Evolutionary conservation across 768 basidiomycete species (phyloP), one percentile per base, ranked within the genome.

Genomic region (Pleurotus tuber-regium): DNA sequence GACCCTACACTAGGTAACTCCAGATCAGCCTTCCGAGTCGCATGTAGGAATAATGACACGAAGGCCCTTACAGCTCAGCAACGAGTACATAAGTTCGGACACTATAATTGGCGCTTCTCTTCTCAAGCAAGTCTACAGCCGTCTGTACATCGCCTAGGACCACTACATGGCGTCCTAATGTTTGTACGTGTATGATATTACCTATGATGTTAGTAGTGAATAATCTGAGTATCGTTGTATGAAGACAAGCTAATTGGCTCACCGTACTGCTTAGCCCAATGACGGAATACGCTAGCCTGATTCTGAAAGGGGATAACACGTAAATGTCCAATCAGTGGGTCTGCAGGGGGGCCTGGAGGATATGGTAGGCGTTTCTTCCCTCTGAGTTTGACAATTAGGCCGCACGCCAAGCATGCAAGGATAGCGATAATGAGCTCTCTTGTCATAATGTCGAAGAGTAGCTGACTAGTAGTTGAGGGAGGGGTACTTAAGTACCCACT

Each of bases 301-400:
- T 70, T 60, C 33, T 69, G 60, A 28, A 57, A 54, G 21, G 73
- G 67, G 51, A 82, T 67, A 50, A 80, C 74, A 16, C 73, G 66
- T 14, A 67, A 56, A 53, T 80, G 80, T 4, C 79, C 79, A 14
- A 82, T 60, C 50, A 80, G 51, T 4, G 76, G 76, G 11, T 68
- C 56, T 1, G 69, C 68, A 30, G 57, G 66, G 2, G 80, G 80
- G 0, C 80, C 80, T 3, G 80, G 79, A n/a, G 78, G 76, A 25
- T 67, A 63, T 36, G n/a, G n/a, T 8, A 19, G 35, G 5, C 10
- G n/a, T 36, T 36, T 5, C 35, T 36, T 36, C n/a, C n/a, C n/a
- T n/a, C n/a, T n/a, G n/a, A 2, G n/a, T 19, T 38, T 38, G n/a
- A 38, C 3, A 7, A 38, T 19, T 16, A 38, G 4, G 8, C n/a